Evolutionary conservation across 1,284 basidiomycete genomes (phyloP).

Genomic region (Anthracocystis setariae): DNA sequence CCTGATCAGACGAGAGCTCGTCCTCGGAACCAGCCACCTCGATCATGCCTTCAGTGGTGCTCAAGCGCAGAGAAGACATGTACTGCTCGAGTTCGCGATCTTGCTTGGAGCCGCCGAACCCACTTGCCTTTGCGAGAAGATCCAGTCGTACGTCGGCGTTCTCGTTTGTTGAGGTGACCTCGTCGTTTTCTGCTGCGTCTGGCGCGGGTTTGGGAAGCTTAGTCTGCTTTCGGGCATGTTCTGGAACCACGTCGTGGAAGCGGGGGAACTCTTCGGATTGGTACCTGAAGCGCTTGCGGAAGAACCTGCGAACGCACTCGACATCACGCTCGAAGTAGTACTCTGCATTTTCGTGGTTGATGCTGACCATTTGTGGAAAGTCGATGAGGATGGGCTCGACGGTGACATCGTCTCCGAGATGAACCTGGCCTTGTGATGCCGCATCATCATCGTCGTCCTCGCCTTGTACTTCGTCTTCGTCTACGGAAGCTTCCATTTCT

Average conservation of each 20-base stretch:
- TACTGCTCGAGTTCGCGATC: conserved; percentile 56
- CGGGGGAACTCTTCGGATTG: conserved; percentile 85
- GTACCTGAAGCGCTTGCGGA: conserved; percentile 89
- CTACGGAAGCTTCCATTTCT: conserved; percentile 7
- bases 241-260: conserved; percentile 56
- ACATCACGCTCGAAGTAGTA: conserved; percentile 99
- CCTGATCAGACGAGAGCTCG: conserved; percentile 7
- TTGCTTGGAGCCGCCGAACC: conserved; percentile 52
- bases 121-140: conserved; percentile 59
- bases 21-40: conserved; percentile 30
- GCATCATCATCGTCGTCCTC: conserved; percentile 69
- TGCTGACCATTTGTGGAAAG: conserved; percentile 99
- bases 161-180: conserved; percentile 1
- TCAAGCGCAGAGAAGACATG: conserved; percentile 47
- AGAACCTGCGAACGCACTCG: conserved; percentile 93
- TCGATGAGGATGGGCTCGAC: conserved; percentile 92
- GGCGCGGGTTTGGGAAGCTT: conserved; percentile 29
- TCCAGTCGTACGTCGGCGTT: conserved; percentile 49
- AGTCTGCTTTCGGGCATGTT: conserved; percentile 27
- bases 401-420: conserved; percentile 78
- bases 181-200: conserved; percentile 5
- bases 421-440: conserved; percentile 74
- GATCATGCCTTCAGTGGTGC: conserved; percentile 41
- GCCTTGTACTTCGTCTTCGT: conserved; percentile 47
- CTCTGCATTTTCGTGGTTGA: conserved; percentile 94